Evolutionary conservation across 345 rosid species (phyloP).

Genomic region (Conringia planisiliqua): DNA sequence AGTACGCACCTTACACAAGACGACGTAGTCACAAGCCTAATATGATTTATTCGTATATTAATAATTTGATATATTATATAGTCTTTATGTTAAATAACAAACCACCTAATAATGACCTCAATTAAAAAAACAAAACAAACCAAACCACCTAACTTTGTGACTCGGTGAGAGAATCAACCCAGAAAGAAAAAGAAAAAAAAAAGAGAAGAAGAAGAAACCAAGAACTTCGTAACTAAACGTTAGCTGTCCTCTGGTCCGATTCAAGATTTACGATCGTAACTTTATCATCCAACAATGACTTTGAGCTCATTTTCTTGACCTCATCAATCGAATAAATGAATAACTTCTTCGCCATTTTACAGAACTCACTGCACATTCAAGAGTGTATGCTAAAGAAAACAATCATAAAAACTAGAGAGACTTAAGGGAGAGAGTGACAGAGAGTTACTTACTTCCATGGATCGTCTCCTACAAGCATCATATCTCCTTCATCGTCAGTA

Average conservation of each 20-base stretch:
- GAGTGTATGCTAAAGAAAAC: neutral
- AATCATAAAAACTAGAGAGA: neutral
- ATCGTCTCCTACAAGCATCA: slow-evolving; percentile 76
- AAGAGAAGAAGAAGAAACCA: neutral
- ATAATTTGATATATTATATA: neutral
- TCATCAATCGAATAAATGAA: slow-evolving; percentile 55
- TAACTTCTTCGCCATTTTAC: slow-evolving; percentile 70
- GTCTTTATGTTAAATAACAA: slow-evolving; percentile 9
- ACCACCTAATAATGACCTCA: slow-evolving; percentile 12
- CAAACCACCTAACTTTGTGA: slow-evolving; percentile 7
- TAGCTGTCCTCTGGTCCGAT: slow-evolving; percentile 37
- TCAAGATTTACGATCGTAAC: slow-evolving; percentile 35
- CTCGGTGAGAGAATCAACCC: neutral
- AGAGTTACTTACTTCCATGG: slow-evolving; percentile 62
- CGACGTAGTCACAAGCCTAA: neutral
- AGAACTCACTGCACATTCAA: slow-evolving; percentile 55
- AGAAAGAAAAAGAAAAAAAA: neutral
- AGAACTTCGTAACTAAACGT: slow-evolving; percentile 6
- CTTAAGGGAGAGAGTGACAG: neutral
- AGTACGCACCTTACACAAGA: neutral
- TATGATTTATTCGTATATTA: neutral
- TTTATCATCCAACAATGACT: slow-evolving; percentile 40
- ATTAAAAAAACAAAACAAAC: neutral
- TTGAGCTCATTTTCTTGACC: slow-evolving; percentile 49
- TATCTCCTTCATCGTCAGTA: slow-evolving; percentile 74